A percentile compares a stretch with the other conserved stretches of the same genome.
Conservation (phyloP, 2,329 filamentous ascomycete species). For the Cercospora sp. region DNA sequence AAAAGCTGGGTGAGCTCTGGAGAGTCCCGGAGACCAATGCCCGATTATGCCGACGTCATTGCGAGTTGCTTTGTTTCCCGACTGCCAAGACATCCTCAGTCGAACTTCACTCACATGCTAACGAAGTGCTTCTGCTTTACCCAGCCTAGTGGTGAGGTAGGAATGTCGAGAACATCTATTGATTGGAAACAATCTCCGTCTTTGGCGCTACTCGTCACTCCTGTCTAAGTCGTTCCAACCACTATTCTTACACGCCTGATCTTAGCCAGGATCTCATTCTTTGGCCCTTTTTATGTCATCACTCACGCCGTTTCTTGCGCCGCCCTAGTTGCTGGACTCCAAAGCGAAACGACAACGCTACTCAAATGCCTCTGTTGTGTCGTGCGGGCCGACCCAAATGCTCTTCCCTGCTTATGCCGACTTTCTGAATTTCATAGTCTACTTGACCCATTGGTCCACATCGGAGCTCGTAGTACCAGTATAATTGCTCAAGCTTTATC, state of each 20-base stretch:
- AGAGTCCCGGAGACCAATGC: not conserved
- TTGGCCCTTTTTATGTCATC: not conserved
- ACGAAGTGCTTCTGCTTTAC: not conserved
- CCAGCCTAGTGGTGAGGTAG: not conserved
- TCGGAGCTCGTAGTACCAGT: not conserved
- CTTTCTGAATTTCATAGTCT: not conserved
- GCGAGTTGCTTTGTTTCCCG: not conserved
- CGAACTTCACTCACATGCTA: not conserved
- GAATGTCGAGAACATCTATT: not conserved
- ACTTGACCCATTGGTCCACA: not conserved
- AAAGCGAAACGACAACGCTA: not conserved
- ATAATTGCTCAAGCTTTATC: slow-evolving; percentile 22
- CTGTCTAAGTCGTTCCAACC: not conserved
- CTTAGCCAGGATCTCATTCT: not conserved
- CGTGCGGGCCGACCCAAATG: not conserved
- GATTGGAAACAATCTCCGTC: not conserved
- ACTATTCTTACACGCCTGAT: slow-evolving; percentile 3
- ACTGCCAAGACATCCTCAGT: not conserved
- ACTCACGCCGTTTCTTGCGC: not conserved
- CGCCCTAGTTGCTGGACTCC: not conserved
- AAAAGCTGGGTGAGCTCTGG: not conserved
- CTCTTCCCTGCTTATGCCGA: not conserved
- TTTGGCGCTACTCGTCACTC: not conserved
- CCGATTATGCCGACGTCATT: slow-evolving; percentile 3
- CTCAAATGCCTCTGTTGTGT: not conserved